Conservation (phyloP, 225 moss, liverwort and hornwort species). For the Pleurozium schreberi region DNA sequence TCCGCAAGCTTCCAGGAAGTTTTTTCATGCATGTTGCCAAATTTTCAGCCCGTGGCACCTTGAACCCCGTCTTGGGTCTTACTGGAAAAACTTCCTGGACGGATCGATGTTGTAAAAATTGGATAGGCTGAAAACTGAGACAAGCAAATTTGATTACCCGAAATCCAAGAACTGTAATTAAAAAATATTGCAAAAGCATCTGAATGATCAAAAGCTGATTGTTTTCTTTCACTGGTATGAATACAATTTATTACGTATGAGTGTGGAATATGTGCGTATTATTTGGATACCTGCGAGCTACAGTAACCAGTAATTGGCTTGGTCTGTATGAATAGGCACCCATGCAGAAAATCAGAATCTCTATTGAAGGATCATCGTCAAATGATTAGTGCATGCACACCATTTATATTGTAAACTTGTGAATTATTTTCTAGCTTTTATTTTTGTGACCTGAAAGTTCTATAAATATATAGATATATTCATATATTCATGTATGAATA, state of each 20-base stretch:
- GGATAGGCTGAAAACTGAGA: background rate
- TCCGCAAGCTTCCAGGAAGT: too few species aligned
- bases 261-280: background rate
- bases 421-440: too few species aligned
- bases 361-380: background rate
- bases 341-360: background rate
- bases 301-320: background rate
- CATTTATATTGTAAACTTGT: background rate
- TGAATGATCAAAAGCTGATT: background rate
- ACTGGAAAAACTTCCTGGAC: background rate
- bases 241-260: background rate
- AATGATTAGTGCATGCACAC: background rate
- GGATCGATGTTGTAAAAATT: background rate
- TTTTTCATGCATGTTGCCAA: too few species aligned
- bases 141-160: background rate
- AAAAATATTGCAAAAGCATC: background rate
- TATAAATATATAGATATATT: too few species aligned
- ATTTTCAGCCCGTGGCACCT: too few species aligned
- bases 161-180: background rate
- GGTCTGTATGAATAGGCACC: background rate
- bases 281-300: background rate
- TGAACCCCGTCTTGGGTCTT: background rate
- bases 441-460: too few species aligned
- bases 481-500: too few species aligned
- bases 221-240: background rate